Conservation (phyloP, 345 rosid species). For the Sonneratia caseolaris region DNA sequence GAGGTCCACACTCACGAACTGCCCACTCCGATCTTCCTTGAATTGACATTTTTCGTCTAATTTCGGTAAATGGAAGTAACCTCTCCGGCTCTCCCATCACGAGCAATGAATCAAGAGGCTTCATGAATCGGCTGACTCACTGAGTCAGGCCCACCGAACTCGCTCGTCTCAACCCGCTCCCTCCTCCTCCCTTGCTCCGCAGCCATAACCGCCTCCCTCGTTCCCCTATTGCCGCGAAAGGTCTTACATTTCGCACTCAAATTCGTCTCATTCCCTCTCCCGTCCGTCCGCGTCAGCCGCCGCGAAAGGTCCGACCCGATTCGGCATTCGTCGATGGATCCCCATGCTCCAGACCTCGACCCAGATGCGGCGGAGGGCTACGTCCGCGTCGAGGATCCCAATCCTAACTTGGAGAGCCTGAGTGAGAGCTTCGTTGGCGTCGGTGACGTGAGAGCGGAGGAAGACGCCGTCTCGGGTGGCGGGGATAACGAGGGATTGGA, state of each 20-base stretch:
- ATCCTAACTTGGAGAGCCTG: slow-evolving; percentile 8
- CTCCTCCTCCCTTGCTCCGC: neutral
- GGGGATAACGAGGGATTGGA: slow-evolving; percentile 20
- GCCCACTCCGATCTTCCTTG: too few species aligned
- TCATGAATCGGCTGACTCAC: slow-evolving; percentile 29
- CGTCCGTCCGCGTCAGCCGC: slow-evolving; percentile 7
- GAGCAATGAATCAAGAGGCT: neutral
- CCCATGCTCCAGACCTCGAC: slow-evolving; percentile 26
- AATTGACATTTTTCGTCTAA: too few species aligned
- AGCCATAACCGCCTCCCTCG: neutral
- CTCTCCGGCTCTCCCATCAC: too few species aligned
- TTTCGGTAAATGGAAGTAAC: too few species aligned
- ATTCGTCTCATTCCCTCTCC: slow-evolving; percentile 1
- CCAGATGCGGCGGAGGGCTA: slow-evolving; percentile 33
- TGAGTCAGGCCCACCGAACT: slow-evolving; percentile 8
- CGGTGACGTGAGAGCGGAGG: slow-evolving; percentile 10
- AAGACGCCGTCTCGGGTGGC: slow-evolving; percentile 9
- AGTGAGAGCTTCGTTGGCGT: slow-evolving; percentile 5
- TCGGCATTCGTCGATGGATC: slow-evolving; percentile 6
- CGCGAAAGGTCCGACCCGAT: slow-evolving; percentile 1
- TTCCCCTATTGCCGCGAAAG: slow-evolving; percentile 6
- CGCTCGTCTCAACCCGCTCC: slow-evolving; percentile 15
- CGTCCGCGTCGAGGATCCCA: slow-evolving; percentile 1
- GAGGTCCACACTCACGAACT: too few species aligned
- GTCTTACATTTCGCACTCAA: neutral